Evolutionary conservation across 441 rosid species (phyloP), one percentile per base, ranked within the genome.

Genomic region (Erodium texanum): DNA sequence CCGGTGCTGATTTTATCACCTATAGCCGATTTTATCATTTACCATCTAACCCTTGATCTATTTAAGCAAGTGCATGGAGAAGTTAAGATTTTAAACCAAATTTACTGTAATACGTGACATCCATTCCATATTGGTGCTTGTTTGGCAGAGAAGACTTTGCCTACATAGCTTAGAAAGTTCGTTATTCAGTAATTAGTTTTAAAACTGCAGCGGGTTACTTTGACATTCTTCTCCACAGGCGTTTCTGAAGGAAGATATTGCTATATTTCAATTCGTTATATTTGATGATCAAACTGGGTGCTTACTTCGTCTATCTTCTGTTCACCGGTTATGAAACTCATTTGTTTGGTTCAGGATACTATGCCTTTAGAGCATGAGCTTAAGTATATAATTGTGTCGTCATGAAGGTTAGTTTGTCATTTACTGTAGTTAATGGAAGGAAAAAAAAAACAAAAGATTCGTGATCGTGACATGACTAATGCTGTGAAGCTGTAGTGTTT

Each of bases 161-260:
- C 24, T 24, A 19, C 24, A 56, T 56, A 56, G 62, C 24, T 56
- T 56, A 19, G 10, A 56, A 56, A 18, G 23, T 22, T 5, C 10
- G 75, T 75, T 65, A 71, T 82, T 74, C 70, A 68, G 71, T 82
- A 74, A 74, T 73, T 77, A 84, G 86, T 81, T 76, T 82, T 80
- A 78, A 80, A 86, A 71, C 75, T 91, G 93, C 80, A 61, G 84
- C 86, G 78, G 83, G 80, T 84, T 85, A 75, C 83, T 74, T 84
- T 43, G 86, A 82, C 88, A 77, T 84, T 87, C 82, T 87, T 82
- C 79, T 87, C 86, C 85, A 85, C 96, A 85, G 96, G 97, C 78
- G 82, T 82, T 75, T 79, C 89, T 79, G 86, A 87, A 82, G 96
- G 96, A 84, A 83, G 96, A 84, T 84, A 85, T 82, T 81, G 89